Evolutionary conservation across 805 yeast species (phyloP), one percentile per base, ranked within the genome.

Genomic region (Maudiozyma serrabonitensis): DNA sequence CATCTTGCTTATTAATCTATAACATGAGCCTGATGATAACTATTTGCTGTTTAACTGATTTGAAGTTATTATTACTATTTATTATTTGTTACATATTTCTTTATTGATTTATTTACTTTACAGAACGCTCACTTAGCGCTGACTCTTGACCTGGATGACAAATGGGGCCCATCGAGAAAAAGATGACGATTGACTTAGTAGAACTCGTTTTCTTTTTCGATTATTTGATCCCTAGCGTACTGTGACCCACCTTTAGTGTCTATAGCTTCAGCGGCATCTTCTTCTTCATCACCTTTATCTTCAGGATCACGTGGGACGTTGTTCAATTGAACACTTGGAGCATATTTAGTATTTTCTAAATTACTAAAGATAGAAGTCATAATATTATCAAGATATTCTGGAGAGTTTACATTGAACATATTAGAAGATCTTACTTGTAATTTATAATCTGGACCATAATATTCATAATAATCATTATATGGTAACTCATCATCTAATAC

Each of bases 291-390:
- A 21, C 88, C 95, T 51, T 76, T 73, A 57, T 89, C 95, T 58
- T 87, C 95, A n/a, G 80, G 74, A 67, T 91, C 97, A 39, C 80
- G 76, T 7, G 98, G 98, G 26, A 87, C 93, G 46, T 84, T 78
- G 56, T 87, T 84, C 81, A 88, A 79, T 69, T 91, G 98, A 34
- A 91, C 97, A 48, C 95, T 85, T n/a, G 99, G 99, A 0, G 97
- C 95, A 68, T 84, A 88, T 67, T 86, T 83, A n/a, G 97, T 88
- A 59, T 86, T 80, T 59, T 88, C 95, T 61, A 91, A 72, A 69
- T 87, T 89, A 51, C 79, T 72, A 48, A 84, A 75, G 48, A 91
- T 85, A 59, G 84, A 86, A 12, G 86, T 76, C 61, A 88, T 71
- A 46, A 91, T 82, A 67, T 87, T 85, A 68, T 88, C 87, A 59